Base-by-base conservation (phyloP, 2,329 filamentous ascomycete genomes). In the Alternaria sp. region DNA sequence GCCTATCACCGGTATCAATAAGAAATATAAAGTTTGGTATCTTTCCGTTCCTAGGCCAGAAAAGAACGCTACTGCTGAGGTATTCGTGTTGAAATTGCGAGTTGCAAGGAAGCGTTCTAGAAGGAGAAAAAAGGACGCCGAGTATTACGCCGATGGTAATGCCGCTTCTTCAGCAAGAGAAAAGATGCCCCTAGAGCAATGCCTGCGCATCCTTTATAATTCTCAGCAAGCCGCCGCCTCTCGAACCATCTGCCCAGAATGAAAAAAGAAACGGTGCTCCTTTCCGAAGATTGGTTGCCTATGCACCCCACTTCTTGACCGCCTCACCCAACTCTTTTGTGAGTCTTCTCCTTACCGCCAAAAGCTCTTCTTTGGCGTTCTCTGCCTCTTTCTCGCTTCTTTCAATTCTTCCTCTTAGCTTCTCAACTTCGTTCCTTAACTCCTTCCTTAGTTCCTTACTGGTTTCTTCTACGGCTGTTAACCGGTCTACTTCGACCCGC, bases 231-330 rank as follows among this genome's bases (percentile, higher is more conserved):
- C 44, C 31, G 17, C 11, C 34, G 36, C 6, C 33, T 36, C 33
- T 36, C 17, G 17, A 17, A 17, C 17, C 17, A 17, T 11, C 44
- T 23, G 31, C n/a, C 29, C 29, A 26, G 31, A 34, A 36, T n/a
- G 17, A 48, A 26, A 17, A 48, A 33, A 23, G 13, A 34, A 48
- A 34, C 44, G 23, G 21, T 13, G 5, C 44, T 23, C 31, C 31
- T 26, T 44, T 3, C 24, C 24, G 13, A 29, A 17, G n/a, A 37
- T 37, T 13, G 13, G 13, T 48, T n/a, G 39, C 11, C 52, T 29
- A 60, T 9, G 54, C 45, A 26, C 54, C 58, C 58, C 58, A 58
- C 33, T 60, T 54, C 33, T 60, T 52, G 31, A 60, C 58, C 33
- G 58, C 58, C 31, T 60, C 58, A 13, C 54, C 54, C 49, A 58